These are phyloP conservation scores for Zea luxurians DNA, from an alignment of 176 grass and related monocot genomes.

Conservation along the genomic window DNA sequence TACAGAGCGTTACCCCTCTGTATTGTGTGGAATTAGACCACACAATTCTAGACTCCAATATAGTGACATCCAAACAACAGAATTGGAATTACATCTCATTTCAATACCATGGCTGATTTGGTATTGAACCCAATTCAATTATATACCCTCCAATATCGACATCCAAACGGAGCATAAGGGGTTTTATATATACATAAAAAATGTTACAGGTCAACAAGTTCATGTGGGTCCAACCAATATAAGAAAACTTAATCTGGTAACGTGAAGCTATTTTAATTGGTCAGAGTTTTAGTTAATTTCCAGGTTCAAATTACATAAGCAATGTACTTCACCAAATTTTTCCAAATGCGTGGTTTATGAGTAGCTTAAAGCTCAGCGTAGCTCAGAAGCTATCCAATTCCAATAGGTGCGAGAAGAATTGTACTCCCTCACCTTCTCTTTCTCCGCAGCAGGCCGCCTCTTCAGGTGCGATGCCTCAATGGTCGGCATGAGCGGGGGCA, in stretches of 20 bases:
- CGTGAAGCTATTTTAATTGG: background rate
- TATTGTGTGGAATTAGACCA: no score
- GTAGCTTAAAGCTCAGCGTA: conserved; percentile 6
- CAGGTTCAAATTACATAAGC: background rate
- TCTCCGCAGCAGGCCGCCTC: conserved; percentile 59
- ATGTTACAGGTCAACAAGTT: background rate
- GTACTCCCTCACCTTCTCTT: conserved; percentile 36
- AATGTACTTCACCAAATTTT: background rate
- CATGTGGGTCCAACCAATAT: background rate
- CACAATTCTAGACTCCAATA: no score
- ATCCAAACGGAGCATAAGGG: background rate
- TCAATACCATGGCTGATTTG: no score
- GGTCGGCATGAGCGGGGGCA: conserved; percentile 79
- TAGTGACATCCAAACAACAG: no score
- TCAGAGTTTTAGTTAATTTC: background rate
- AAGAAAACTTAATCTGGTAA: background rate
- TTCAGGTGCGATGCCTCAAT: conserved; percentile 84
- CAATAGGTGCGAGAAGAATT: background rate
- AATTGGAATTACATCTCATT: no score
- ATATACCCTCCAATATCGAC: no score
- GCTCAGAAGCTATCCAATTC: conserved; percentile 1
- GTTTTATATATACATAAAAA: background rate
- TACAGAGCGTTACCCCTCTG: no score
- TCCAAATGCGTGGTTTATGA: background rate
- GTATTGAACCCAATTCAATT: no score